A percentile compares a stretch with the other conserved stretches of the same genome.
phyloP scores from a whole-genome alignment of 169 alveolate species.

The Besnoitia besnoiti region DNA sequence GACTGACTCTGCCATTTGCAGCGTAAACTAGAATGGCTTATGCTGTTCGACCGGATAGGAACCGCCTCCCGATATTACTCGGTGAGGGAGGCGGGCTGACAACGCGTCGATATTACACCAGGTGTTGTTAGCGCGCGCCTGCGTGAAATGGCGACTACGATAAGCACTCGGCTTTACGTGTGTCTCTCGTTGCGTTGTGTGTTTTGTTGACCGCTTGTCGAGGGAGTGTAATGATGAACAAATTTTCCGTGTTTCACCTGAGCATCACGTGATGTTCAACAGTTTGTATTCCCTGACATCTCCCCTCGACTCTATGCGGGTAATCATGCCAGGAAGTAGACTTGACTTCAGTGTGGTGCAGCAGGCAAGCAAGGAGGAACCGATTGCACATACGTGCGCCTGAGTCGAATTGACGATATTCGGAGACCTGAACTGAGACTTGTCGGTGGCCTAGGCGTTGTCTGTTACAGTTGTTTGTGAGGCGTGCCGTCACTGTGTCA shows the following conservation, averaged over 20 bases:
- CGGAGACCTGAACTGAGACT: conserved; percentile 8
- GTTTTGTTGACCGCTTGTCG: no score
- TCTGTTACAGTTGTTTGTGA: no score
- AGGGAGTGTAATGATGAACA: neutral
- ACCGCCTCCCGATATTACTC: conserved; percentile 11
- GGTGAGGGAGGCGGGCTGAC: conserved; percentile 66
- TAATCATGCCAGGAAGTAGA: no score
- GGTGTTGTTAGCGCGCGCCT: no score
- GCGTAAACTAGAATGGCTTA: conserved; percentile 11
- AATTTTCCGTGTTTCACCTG: conserved; percentile 52
- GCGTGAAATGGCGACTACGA: no score
- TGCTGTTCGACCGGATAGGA: conserved; percentile 58
- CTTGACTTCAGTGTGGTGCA: no score
- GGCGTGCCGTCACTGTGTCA: no score
- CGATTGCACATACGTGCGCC: neutral
- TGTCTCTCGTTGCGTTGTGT: neutral
- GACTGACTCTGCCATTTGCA: conserved; percentile 59
- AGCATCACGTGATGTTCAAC: conserved; percentile 14
- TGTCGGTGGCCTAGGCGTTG: no score
- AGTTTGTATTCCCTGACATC: conserved; percentile 54
- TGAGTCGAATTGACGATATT: neutral
- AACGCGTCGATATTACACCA: conserved; percentile 53
- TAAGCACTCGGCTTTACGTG: no score
- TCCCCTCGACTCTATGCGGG: neutral
- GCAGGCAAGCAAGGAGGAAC: neutral